Conservation (phyloP, 2,329 filamentous ascomycete species). For the Capronia epimyces region DNA sequence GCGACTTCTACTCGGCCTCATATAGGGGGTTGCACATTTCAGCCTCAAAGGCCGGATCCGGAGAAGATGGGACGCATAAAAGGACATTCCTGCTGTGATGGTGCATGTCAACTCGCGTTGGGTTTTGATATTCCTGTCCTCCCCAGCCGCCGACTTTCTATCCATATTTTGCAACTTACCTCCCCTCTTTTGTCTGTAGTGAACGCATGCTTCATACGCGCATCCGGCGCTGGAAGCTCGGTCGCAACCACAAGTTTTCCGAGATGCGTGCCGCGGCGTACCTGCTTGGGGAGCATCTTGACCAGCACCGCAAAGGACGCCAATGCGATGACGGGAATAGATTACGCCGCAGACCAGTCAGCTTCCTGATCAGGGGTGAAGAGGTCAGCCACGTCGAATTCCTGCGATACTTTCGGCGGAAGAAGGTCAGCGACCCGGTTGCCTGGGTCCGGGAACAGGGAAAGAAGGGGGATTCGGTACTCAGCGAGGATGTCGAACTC, state of each 20-base stretch:
- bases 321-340: not conserved
- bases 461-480: not conserved
- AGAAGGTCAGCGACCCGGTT: constrained; percentile 12
- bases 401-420: constrained; percentile 14
- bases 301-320: not conserved
- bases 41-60: too few species aligned
- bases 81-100: too few species aligned
- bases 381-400: constrained; percentile 8
- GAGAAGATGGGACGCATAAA: too few species aligned
- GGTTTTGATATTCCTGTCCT: too few species aligned
- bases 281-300: constrained; percentile 5
- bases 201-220: constrained; percentile 16
- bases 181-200: not conserved
- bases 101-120: too few species aligned
- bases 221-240: constrained; percentile 13
- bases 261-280: constrained; percentile 14
- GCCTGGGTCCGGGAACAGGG: constrained; percentile 4
- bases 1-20: too few species aligned
- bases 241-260: constrained; percentile 9
- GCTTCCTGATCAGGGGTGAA: constrained; percentile 13
- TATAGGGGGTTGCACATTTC: too few species aligned
- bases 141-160: not conserved
- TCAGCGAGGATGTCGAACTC: constrained; percentile 5
- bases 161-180: not conserved
- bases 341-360: not conserved